These are phyloP conservation scores for Pilaira anomala DNA, from an alignment of 192 early-diverging fungal genomes.

Conservation along the genomic window DNA sequence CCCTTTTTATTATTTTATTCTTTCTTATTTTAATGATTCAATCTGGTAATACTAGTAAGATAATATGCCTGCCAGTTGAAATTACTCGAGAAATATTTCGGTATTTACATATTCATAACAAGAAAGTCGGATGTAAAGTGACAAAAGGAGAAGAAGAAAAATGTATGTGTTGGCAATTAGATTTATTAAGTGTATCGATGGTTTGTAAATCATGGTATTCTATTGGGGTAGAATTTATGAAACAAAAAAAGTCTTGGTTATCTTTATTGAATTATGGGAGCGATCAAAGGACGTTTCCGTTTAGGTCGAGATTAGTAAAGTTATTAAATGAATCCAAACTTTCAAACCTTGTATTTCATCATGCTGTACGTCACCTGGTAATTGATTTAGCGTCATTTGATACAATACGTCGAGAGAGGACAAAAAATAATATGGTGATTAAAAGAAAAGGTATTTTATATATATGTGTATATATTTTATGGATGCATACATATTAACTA, in stretches of 20 bases:
- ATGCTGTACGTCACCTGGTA: not conserved
- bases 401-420: not conserved
- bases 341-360: not conserved
- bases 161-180: not conserved
- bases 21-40: not conserved
- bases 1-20: not conserved
- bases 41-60: not conserved
- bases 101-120: not conserved
- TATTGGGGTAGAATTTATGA: not conserved
- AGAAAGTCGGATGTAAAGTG: not conserved
- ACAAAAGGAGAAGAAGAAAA: not conserved
- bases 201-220: conserved; percentile 7
- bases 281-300: conserved; percentile 8
- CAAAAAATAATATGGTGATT: not conserved
- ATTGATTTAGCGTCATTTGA: conserved; percentile 10
- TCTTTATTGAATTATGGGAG: not conserved
- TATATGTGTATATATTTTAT: not conserved
- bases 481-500: too few relatives aligned
- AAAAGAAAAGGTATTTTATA: not conserved
- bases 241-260: not conserved
- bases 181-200: conserved; percentile 1
- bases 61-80: not conserved
- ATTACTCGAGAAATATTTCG: not conserved
- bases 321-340: conserved; percentile 1
- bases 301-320: not conserved